A percentile compares a stretch with the other conserved stretches of the same genome.
phyloP scores from a whole-genome alignment of 176 grass and related monocot genomes.

The Carex pumila region DNA sequence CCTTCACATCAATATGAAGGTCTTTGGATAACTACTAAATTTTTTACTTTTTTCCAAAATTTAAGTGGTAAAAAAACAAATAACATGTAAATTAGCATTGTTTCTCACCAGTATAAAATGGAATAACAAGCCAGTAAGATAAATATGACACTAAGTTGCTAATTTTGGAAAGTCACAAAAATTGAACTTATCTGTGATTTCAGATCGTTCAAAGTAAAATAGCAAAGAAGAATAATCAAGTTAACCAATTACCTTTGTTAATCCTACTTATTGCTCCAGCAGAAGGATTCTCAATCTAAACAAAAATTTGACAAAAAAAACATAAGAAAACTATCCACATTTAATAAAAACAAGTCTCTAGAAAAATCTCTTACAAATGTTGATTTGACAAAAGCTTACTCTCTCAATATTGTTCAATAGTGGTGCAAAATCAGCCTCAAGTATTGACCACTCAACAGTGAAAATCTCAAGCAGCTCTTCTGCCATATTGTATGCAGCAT shows the following conservation, averaged over 20 bases:
- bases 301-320: neutral
- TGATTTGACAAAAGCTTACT: neutral
- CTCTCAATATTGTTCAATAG: neutral
- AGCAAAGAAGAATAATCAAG: neutral
- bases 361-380: neutral
- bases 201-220: neutral
- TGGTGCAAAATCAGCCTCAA: slow-evolving; percentile 7
- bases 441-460: neutral
- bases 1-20: neutral
- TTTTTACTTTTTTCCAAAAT: neutral
- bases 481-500: slow-evolving; percentile 18
- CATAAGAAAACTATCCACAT: neutral
- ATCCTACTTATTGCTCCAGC: neutral
- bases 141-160: neutral
- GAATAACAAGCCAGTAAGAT: neutral
- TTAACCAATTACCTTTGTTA: neutral
- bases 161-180: neutral
- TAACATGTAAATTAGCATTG: neutral
- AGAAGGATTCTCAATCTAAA: neutral
- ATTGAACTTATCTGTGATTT: neutral
- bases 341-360: neutral
- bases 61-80: neutral
- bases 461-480: slow-evolving; percentile 18
- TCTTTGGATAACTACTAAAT: neutral
- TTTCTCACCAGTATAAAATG: neutral